Conservation (phyloP, 345 rosid species). For the Eucalyptus regnans region DNA sequence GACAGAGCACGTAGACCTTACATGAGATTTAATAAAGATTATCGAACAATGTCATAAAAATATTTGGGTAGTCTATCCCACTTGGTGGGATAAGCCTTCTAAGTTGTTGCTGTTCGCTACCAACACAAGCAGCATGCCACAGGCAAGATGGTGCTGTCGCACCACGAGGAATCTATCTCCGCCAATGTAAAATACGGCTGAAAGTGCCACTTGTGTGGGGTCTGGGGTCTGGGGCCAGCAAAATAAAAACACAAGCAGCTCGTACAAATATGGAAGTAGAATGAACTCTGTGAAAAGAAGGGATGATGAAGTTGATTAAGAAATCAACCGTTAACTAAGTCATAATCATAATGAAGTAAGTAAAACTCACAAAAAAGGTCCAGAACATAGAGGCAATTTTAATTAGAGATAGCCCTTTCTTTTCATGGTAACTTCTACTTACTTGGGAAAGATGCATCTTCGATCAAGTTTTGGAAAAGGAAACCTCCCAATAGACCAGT, state of each 20-base stretch:
- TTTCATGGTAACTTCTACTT: conserved; percentile 15
- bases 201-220: not conserved
- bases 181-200: not conserved
- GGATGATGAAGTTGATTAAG: not conserved
- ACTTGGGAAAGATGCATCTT: conserved; percentile 75
- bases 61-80: not conserved
- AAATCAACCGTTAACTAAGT: not conserved
- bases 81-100: not conserved
- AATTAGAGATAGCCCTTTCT: not conserved
- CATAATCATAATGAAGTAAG: not conserved
- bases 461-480: conserved; percentile 51
- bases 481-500: conserved; percentile 73
- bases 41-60: not conserved
- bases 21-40: not conserved
- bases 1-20: not conserved
- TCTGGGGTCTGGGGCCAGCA: not conserved
- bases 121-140: not conserved
- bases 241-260: not conserved
- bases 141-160: not conserved
- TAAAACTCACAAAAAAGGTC: not conserved
- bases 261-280: not conserved
- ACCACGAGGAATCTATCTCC: not conserved
- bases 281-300: not conserved
- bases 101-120: not conserved
- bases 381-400: not conserved